These are phyloP conservation scores for Pyracantha coccinea DNA, from an alignment of 331 rosid species.

Conservation along the genomic window DNA sequence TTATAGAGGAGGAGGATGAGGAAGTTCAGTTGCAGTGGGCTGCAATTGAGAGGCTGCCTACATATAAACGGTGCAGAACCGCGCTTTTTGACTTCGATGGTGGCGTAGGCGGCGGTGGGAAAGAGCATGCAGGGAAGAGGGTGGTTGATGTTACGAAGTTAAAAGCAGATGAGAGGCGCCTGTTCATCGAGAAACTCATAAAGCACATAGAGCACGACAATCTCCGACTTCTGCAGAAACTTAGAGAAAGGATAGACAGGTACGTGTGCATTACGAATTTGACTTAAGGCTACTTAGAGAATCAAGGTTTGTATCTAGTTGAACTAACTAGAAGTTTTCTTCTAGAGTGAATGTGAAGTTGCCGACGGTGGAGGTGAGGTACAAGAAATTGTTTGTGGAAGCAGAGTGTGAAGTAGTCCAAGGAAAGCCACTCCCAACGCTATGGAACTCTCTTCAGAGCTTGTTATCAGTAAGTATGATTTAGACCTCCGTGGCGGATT, in stretches of 20 bases:
- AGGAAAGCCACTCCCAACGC: conserved; percentile 58
- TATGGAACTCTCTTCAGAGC: conserved; percentile 48
- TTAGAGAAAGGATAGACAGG: conserved; percentile 61
- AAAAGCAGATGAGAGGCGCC: conserved; percentile 52
- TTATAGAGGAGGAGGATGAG: conserved; percentile 17
- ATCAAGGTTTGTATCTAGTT: background rate
- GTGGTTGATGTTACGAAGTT: conserved; percentile 72
- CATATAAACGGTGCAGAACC: conserved; percentile 34
- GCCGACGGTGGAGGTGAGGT: conserved; percentile 69
- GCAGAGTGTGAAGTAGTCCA: conserved; percentile 58
- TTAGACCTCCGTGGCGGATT: background rate
- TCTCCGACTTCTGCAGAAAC: conserved; percentile 46
- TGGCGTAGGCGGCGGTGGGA: background rate
- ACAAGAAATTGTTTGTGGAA: conserved; percentile 54
- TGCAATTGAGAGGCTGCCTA: conserved; percentile 46
- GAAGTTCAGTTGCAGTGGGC: conserved; percentile 40
- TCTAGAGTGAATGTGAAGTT: conserved; percentile 60
- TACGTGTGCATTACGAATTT: background rate
- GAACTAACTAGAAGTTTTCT: background rate
- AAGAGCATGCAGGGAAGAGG: conserved; percentile 20
- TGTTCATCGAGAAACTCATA: conserved; percentile 67
- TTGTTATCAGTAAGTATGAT: conserved; percentile 31
- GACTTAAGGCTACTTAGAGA: background rate
- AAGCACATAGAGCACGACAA: conserved; percentile 84
- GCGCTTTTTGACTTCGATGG: conserved; percentile 31